Percentiles rank a stretch among this genome's conserved stretches.
phyloP scores from a whole-genome alignment of 2,329 filamentous ascomycete species.

The Calonectria pteridis region DNA sequence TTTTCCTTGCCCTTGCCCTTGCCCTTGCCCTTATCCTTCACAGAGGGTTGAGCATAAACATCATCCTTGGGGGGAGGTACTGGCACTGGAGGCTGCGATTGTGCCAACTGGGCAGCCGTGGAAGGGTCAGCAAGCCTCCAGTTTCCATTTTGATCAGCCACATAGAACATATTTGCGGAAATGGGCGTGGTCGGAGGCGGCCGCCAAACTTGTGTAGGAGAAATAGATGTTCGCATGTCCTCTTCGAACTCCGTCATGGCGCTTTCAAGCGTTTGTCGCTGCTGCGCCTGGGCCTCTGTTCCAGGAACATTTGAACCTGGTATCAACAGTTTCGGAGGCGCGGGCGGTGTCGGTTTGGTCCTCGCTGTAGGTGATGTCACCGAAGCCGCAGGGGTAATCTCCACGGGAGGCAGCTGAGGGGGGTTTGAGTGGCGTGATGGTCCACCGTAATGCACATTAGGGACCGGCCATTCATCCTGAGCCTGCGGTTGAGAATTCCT shows the following conservation, averaged over 20 bases:
- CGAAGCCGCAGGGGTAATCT: constrained; percentile 22
- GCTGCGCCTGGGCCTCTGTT: neutral
- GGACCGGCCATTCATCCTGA: constrained; percentile 28
- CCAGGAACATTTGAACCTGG: constrained; percentile 31
- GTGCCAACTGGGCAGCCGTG: constrained; percentile 43
- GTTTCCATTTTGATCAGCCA: constrained; percentile 66
- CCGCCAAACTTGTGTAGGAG: constrained; percentile 62
- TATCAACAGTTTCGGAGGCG: constrained; percentile 47
- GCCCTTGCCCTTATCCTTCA: constrained; percentile 8
- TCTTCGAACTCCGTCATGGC: constrained; percentile 67
- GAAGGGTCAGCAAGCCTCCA: constrained; percentile 62
- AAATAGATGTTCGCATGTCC: constrained; percentile 55
- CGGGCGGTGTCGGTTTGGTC: constrained; percentile 34
- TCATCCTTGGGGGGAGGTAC: constrained; percentile 40
- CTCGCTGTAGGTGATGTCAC: constrained; percentile 30
- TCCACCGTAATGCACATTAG: constrained; percentile 23
- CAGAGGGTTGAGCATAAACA: constrained; percentile 9
- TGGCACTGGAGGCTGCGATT: constrained; percentile 31
- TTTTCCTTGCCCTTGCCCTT: constrained; percentile 10
- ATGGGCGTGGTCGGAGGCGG: constrained; percentile 60
- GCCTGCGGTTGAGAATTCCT: constrained; percentile 31
- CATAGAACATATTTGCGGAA: constrained; percentile 61
- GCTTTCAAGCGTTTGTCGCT: constrained; percentile 53
- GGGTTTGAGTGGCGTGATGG: constrained; percentile 16
- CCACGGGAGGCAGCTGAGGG: constrained; percentile 29